Conservation (phyloP, 2,329 filamentous ascomycete genomes). For the Myriosclerotinia duriaeana region DNA sequence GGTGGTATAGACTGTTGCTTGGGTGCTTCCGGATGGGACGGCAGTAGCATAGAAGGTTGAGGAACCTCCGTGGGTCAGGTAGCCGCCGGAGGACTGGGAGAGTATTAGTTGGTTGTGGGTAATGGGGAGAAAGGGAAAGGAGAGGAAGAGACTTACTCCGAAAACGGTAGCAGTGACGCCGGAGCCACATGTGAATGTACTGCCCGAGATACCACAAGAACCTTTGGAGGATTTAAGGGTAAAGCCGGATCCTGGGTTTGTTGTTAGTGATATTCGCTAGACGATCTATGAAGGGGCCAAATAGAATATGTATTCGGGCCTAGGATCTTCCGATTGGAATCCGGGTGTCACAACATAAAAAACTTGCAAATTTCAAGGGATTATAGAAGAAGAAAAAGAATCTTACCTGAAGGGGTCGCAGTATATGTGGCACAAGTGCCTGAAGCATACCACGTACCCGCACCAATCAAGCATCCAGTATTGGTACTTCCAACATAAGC, state of each 20-base stretch:
- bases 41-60: constrained; percentile 40
- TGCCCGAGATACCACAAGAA: constrained; percentile 54
- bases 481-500: constrained; percentile 50
- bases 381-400: not conserved
- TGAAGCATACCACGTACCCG: constrained; percentile 64
- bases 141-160: constrained; percentile 35
- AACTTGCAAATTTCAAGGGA: not conserved
- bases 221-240: constrained; percentile 60
- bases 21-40: constrained; percentile 39
- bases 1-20: constrained; percentile 38
- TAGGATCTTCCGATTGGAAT: not conserved
- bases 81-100: constrained; percentile 25
- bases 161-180: constrained; percentile 45
- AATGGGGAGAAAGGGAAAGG: not conserved
- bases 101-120: not conserved
- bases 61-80: constrained; percentile 36
- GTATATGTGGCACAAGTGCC: constrained; percentile 68
- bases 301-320: not conserved
- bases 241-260: constrained; percentile 35
- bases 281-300: not conserved
- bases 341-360: not conserved
- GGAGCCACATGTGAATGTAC: constrained; percentile 55
- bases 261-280: constrained; percentile 3
- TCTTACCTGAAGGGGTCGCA: constrained; percentile 52
- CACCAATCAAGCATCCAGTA: constrained; percentile 66